These are phyloP conservation scores for Epichloe hybrida DNA, from an alignment of 2,329 filamentous ascomycete genomes.

Conservation along the genomic window DNA sequence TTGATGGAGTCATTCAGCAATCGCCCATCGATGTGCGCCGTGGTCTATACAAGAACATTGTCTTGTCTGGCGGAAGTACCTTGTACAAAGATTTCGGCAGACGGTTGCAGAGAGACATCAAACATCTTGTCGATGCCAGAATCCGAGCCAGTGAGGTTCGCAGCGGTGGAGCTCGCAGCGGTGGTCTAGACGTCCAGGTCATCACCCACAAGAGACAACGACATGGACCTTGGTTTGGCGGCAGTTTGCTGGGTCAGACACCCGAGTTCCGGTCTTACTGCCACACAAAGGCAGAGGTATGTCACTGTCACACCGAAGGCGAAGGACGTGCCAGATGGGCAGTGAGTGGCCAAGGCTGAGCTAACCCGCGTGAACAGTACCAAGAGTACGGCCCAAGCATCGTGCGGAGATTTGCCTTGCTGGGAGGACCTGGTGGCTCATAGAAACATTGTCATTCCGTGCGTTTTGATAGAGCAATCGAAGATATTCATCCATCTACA, in stretches of 20 bases:
- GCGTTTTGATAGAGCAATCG: constrained; percentile 1
- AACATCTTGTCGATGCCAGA: constrained; percentile 83
- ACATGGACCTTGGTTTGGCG: constrained; percentile 97
- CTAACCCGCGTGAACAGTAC: constrained; percentile 43
- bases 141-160: constrained; percentile 85
- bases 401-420: constrained; percentile 81
- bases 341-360: background rate
- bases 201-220: constrained; percentile 95
- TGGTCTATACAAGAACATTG: constrained; percentile 99
- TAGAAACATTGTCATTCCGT: constrained; percentile 22
- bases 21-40: constrained; percentile 95
- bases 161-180: constrained; percentile 84
- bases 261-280: constrained; percentile 98
- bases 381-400: constrained; percentile 94
- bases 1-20: constrained; percentile 93
- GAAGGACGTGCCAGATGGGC: background rate
- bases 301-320: constrained; percentile 16
- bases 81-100: constrained; percentile 98
- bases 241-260: constrained; percentile 89
- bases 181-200: constrained; percentile 90
- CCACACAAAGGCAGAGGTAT: constrained; percentile 72
- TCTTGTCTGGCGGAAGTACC: constrained; percentile 90
- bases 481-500: background rate
- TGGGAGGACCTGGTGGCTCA: constrained; percentile 81
- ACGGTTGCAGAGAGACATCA: constrained; percentile 90